A percentile compares a stretch with the other conserved stretches of the same genome.
Evolutionary conservation across 495 filamentous ascomycete genomes (phyloP).

Genomic region (Poronia punctata): DNA sequence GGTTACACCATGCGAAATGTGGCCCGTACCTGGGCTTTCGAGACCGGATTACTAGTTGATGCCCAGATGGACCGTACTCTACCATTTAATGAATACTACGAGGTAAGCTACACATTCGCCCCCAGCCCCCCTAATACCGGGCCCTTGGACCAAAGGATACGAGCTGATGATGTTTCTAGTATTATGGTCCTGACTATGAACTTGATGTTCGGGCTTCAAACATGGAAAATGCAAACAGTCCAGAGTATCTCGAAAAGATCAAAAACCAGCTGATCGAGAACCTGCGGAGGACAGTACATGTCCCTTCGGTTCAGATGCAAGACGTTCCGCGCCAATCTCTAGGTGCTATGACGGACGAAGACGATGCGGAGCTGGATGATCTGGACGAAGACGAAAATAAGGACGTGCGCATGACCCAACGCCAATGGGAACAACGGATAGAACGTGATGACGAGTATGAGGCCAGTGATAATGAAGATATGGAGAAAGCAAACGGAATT

Average conservation of each 20-base stretch:
- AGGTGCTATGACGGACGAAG: conserved; percentile 66
- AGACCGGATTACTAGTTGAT: conserved; percentile 85
- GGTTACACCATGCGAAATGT: conserved; percentile 99
- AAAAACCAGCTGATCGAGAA: conserved; percentile 88
- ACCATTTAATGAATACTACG: conserved; percentile 98
- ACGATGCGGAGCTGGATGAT: conserved; percentile 83
- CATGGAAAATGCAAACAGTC: conserved; percentile 97
- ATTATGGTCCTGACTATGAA: conserved; percentile 95
- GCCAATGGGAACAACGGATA: conserved; percentile 73
- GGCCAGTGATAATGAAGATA: conserved; percentile 82
- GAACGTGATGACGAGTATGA: conserved; percentile 73
- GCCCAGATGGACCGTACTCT: conserved; percentile 70
- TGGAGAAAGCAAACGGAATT: conserved; percentile 66
- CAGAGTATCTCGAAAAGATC: conserved; percentile 94
- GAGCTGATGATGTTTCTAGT: conserved; percentile 50
- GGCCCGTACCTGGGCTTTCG: conserved; percentile 92
- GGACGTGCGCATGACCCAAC: conserved; percentile 75
- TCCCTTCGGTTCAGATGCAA: conserved; percentile 89
- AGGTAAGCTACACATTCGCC: conserved; percentile 48
- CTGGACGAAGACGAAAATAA: conserved; percentile 85
- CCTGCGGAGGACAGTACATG: conserved; percentile 77
- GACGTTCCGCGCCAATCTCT: conserved; percentile 79
- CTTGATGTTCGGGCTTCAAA: conserved; percentile 92
- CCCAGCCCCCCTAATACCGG: too few relatives aligned
- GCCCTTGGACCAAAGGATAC: too few relatives aligned